Evolutionary conservation across 805 yeast species (phyloP).

Genomic region (Priceomyces melissophilus): DNA sequence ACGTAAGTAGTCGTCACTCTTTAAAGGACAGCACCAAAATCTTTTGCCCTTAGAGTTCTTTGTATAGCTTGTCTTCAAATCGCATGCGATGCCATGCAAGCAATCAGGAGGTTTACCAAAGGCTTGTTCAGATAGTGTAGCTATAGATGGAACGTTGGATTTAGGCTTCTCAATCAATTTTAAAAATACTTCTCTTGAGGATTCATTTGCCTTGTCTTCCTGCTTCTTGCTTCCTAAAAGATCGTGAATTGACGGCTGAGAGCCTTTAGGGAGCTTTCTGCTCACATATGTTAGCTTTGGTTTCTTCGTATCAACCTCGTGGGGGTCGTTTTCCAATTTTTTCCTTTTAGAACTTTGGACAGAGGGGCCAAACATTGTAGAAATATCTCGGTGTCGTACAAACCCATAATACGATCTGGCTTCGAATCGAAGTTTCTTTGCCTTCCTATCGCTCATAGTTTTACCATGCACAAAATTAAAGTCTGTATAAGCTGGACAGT

Average conservation of each 20-base stretch:
- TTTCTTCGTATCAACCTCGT: conserved; percentile 5
- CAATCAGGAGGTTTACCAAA: conserved; percentile 27
- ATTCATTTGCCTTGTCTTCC: too few species aligned
- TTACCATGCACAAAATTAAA: conserved; percentile 19
- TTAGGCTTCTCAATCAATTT: too few species aligned
- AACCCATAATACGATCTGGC: conserved; percentile 48
- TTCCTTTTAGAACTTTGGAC: conserved; percentile 2
- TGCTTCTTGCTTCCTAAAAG: too few species aligned
- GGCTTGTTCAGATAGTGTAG: conserved; percentile 10
- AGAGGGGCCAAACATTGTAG: conserved; percentile 21
- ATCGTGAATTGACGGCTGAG: too few species aligned
- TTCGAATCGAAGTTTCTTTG: conserved; percentile 43
- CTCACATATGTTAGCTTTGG: conserved; percentile 14
- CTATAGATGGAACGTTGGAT: conserved; percentile 4
- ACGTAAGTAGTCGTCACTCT: conserved; percentile 2
- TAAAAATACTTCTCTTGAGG: too few species aligned
- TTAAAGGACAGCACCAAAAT: conserved; percentile 29
- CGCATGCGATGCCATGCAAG: conserved; percentile 22
- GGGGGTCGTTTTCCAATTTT: background rate
- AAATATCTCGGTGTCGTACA: conserved; percentile 29
- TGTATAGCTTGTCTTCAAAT: conserved; percentile 25
- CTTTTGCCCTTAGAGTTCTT: conserved; percentile 25
- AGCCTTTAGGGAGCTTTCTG: conserved; percentile 13
- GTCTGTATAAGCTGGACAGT: conserved; percentile 86
- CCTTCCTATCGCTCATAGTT: too few species aligned